phyloP scores from a whole-genome alignment of 148 eudicot species.

The Chenopodium suecicum region DNA sequence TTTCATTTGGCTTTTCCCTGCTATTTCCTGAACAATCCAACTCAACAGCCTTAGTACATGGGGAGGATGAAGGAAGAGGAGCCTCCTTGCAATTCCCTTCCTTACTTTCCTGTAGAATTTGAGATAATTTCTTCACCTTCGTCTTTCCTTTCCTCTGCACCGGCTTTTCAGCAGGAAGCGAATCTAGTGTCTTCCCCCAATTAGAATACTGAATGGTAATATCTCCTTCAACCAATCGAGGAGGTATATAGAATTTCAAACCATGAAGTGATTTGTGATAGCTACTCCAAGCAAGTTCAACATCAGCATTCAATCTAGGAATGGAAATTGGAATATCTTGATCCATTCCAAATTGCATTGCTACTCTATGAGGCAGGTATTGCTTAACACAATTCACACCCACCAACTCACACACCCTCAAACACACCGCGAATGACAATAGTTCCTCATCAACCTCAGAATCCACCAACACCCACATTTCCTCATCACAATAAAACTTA shows the following conservation, averaged over 20 bases:
- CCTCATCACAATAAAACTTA: slow-evolving; percentile 27
- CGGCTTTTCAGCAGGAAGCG: not conserved
- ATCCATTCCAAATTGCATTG: slow-evolving; percentile 58
- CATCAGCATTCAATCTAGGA: not conserved
- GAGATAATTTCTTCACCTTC: not conserved
- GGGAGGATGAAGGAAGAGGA: not conserved
- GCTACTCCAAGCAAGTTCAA: slow-evolving; percentile 1
- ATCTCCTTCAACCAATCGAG: slow-evolving; percentile 6
- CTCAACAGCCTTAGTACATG: not conserved
- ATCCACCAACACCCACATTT: slow-evolving; percentile 18
- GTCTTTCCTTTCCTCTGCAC: not conserved
- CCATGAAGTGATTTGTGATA: slow-evolving; percentile 5
- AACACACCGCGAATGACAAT: slow-evolving; percentile 26
- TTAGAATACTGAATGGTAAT: not conserved
- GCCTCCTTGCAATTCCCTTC: not conserved
- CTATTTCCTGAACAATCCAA: not conserved
- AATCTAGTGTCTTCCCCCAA: not conserved
- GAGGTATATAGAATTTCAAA: not conserved
- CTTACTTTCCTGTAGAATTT: not conserved
- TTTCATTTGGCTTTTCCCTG: too few species aligned
- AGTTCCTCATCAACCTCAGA: slow-evolving; percentile 10
- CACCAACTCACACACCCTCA: slow-evolving; percentile 43
- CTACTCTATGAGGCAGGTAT: slow-evolving; percentile 57
- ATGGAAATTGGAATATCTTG: slow-evolving; percentile 44
- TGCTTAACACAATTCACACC: slow-evolving; percentile 37